Base-by-base conservation (phyloP, 257 asterid genomes). In the Coffea canephora region DNA sequence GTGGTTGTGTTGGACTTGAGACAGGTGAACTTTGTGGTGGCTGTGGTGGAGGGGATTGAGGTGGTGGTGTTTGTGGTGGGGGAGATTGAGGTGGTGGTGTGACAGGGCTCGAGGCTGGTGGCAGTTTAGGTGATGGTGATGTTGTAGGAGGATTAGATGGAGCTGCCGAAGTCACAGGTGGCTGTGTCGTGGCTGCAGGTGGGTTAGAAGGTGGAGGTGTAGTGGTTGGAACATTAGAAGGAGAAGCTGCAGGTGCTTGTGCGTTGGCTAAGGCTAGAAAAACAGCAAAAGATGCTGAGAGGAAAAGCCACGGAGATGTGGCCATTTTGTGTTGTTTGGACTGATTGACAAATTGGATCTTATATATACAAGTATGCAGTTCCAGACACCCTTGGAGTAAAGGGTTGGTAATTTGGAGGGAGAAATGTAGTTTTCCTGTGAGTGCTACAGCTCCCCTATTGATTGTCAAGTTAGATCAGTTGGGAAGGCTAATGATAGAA, bases 201-300 rank as follows among this genome's bases (percentile, higher is more conserved):
- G 25, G 87, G 3, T 87, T 82, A 1, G 84, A 57, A 23, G 92
- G 84, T 16, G 90, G 87, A 21, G 88, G 82, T 34, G 89, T 61
- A 0, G 80, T 45, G 34, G 87, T 59, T 21, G 85, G 90, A 0
- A 88, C 77, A 18, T 18, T 90, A 66, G 95, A 73, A 9, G 98
- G 99, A 69, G 98, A 86, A 84, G 90, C 91, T 59, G 94, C 94
- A 3, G 99, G 99, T 76, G 93, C 83, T 88, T 93, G 99, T 50
- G 91, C 95, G 88, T 88, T 81, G 70, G 87, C 94, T 45, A 86
- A 77, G 46, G 86, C 88, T 48, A 88, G 69, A 31, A 86, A 85
- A 74, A 93, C 85, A 91, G 86, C 84, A 78, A 87, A 73, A 91
- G 82, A 89, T 82, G 91, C 70, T 49, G 86, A 69, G 79, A 90